phyloP scores from a whole-genome alignment of 129 eudicot species.

The Calendula officinalis region DNA sequence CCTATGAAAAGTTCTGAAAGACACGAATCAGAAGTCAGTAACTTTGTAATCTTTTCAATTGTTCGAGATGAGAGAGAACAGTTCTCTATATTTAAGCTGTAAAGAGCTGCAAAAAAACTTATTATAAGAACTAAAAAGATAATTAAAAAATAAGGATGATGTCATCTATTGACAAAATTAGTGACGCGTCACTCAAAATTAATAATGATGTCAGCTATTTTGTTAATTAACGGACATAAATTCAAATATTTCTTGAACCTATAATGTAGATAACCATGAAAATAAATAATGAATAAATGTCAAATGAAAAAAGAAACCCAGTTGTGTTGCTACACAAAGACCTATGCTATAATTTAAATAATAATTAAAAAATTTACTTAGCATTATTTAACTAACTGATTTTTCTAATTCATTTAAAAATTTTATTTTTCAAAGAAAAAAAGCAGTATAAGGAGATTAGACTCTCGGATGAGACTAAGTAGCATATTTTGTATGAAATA shows the following conservation, averaged over 20 bases:
- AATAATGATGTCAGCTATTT: too few species aligned
- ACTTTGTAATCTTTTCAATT: slow-evolving; percentile 74
- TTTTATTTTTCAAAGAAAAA: too few species aligned
- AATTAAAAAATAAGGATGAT: not conserved
- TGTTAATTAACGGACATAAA: too few species aligned
- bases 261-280: too few species aligned
- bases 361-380: too few species aligned
- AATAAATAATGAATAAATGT: too few species aligned
- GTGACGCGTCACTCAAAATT: too few species aligned
- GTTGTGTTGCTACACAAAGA: too few species aligned
- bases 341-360: too few species aligned
- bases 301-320: too few species aligned
- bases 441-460: not conserved
- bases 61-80: slow-evolving; percentile 88
- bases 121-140: not conserved
- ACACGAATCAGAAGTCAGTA: slow-evolving; percentile 57
- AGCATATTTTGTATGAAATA: not conserved
- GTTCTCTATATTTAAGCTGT: slow-evolving; percentile 67
- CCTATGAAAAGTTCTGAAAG: slow-evolving; percentile 76
- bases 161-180: not conserved
- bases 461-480: slow-evolving; percentile 1
- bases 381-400: not conserved
- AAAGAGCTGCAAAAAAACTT: slow-evolving; percentile 66
- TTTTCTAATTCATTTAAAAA: not conserved
- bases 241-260: too few species aligned